These are phyloP conservation scores for Epichloe baconii DNA, from an alignment of 2,329 filamentous ascomycete genomes.

Conservation along the genomic window DNA sequence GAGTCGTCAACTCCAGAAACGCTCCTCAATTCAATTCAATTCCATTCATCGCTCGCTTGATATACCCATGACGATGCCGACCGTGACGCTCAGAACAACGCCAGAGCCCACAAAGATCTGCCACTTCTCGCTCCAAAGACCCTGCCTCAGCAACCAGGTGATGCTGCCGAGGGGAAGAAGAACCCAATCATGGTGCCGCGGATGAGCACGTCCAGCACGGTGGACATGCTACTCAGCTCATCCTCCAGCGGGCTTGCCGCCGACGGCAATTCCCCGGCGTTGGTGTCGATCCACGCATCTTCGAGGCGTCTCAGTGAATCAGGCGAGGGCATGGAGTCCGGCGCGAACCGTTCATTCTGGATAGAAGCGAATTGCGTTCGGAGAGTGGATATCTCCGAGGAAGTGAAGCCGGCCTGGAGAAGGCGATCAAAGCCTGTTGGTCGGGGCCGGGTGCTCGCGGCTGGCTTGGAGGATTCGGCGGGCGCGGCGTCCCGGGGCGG, in stretches of 20 bases:
- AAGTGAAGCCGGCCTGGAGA: constrained; percentile 65
- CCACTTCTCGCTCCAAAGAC: constrained; percentile 73
- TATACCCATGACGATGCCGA: constrained; percentile 51
- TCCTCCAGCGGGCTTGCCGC: constrained; percentile 26
- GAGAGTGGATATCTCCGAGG: constrained; percentile 70
- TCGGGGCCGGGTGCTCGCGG: constrained; percentile 17
- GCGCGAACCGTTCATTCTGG: constrained; percentile 68
- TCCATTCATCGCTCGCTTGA: constrained; percentile 19
- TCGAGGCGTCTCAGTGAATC: constrained; percentile 66
- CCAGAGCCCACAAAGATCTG: constrained; percentile 80
- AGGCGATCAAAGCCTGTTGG: constrained; percentile 77
- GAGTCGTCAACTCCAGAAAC: no score
- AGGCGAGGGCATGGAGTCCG: constrained; percentile 76
- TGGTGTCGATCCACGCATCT: constrained; percentile 80
- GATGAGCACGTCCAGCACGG: constrained; percentile 68
- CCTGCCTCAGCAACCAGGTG: constrained; percentile 73
- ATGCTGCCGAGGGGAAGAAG: constrained; percentile 80
- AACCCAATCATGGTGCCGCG: constrained; percentile 86
- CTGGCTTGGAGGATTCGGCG: constrained; percentile 11
- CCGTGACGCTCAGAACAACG: constrained; percentile 62
- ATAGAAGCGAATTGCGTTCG: constrained; percentile 82
- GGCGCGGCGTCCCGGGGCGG: constrained; percentile 32
- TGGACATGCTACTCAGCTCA: constrained; percentile 35
- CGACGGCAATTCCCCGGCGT: constrained; percentile 29
- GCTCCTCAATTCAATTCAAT: background rate